A percentile compares a stretch with the other conserved stretches of the same genome.
Conservation (phyloP, 495 filamentous ascomycete species). For the Penicillium salamii region DNA sequence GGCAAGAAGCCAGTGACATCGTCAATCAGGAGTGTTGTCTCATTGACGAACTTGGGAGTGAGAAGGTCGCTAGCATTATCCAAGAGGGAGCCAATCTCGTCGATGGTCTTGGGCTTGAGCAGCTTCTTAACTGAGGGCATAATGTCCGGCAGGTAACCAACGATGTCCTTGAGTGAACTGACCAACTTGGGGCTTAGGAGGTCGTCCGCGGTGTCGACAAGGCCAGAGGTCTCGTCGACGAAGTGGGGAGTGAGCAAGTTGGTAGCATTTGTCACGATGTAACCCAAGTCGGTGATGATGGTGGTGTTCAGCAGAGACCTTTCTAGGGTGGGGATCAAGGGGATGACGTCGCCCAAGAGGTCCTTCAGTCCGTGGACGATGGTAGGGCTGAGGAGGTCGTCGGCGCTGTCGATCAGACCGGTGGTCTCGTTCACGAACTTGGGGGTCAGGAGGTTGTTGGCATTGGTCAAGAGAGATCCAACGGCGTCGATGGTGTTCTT, state of each 20-base stretch:
- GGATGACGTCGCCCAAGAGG: slow-evolving; percentile 34
- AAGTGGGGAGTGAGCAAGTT: slow-evolving; percentile 34
- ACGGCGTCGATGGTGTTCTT: slow-evolving; percentile 24
- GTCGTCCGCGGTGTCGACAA: slow-evolving; percentile 34
- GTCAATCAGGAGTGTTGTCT: slow-evolving; percentile 24
- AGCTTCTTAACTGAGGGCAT: slow-evolving; percentile 30
- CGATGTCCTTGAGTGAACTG: slow-evolving; percentile 32
- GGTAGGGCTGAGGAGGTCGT: slow-evolving; percentile 35
- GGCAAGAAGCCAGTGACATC: slow-evolving; percentile 27
- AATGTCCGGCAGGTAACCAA: slow-evolving; percentile 27
- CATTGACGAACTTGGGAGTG: slow-evolving; percentile 39
- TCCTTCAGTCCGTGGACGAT: slow-evolving; percentile 25
- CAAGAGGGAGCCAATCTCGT: slow-evolving; percentile 37
- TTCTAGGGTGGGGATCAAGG: slow-evolving; percentile 21
- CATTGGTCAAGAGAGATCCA: slow-evolving; percentile 35
- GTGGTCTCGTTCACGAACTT: slow-evolving; percentile 39
- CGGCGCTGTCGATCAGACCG: slow-evolving; percentile 35
- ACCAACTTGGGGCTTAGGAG: slow-evolving; percentile 34
- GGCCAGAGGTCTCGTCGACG: slow-evolving; percentile 27
- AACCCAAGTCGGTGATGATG: slow-evolving; percentile 31
- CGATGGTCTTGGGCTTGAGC: slow-evolving; percentile 32
- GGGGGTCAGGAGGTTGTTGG: slow-evolving; percentile 38
- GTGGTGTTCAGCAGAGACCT: slow-evolving; percentile 32
- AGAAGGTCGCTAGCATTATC: slow-evolving; percentile 42
- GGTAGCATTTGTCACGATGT: slow-evolving; percentile 37